phyloP scores from a whole-genome alignment of 1,284 basidiomycete genomes.

The Psilocybe mexicana region DNA sequence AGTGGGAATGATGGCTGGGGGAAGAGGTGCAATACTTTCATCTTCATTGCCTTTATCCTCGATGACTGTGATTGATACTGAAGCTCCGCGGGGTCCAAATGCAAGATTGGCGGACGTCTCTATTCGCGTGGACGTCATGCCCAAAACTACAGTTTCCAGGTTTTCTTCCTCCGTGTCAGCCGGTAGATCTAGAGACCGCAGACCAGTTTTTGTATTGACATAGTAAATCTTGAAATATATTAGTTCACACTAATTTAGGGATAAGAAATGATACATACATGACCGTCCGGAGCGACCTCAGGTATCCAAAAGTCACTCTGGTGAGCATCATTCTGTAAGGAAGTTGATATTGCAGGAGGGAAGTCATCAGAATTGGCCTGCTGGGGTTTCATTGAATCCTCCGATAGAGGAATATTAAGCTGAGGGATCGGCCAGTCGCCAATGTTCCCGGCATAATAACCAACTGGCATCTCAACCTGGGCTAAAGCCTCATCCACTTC shows the following conservation, averaged over 20 bases:
- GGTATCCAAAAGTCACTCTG: conserved; percentile 83
- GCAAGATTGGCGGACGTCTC: conserved; percentile 53
- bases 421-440: too few species aligned
- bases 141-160: conserved; percentile 60
- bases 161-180: conserved; percentile 62
- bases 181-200: conserved; percentile 84
- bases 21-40: conserved; percentile 53
- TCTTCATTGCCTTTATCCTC: conserved; percentile 59
- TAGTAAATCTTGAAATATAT: conserved; percentile 77
- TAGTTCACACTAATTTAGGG: conserved; percentile 10
- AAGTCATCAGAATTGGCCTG: too few species aligned
- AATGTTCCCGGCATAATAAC: conserved; percentile 17
- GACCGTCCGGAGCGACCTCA: conserved; percentile 68
- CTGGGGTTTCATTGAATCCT: conserved; percentile 24
- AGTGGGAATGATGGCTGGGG: too few species aligned
- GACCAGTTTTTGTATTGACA: conserved; percentile 88
- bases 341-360: not conserved
- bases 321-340: conserved; percentile 36
- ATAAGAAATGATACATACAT: conserved; percentile 47
- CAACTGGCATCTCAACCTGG: conserved; percentile 35
- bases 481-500: conserved; percentile 72
- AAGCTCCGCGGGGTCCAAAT: conserved; percentile 37
- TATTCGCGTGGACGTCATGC: conserved; percentile 52
- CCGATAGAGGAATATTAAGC: too few species aligned
- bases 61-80: conserved; percentile 29